These are phyloP conservation scores for Taxillus chinensis DNA, from an alignment of 164 flowering plant species.

Conservation along the genomic window DNA sequence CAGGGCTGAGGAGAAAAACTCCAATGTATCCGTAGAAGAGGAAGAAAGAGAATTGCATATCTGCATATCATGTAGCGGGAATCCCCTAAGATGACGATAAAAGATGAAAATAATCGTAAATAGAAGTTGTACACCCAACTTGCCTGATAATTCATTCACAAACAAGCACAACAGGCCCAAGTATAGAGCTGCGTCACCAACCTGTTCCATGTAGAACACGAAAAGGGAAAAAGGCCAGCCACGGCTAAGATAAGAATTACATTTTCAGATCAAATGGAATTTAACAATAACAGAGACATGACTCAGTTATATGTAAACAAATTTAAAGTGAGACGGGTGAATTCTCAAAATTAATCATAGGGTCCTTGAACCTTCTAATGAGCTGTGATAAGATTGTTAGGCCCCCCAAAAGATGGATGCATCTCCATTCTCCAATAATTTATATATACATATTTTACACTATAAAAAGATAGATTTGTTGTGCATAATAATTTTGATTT, in stretches of 20 bases:
- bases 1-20: conserved; percentile 82
- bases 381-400: too few relatives aligned
- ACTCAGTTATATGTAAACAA: too few relatives aligned
- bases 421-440: too few relatives aligned
- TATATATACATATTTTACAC: too few relatives aligned
- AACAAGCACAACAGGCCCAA: conserved; percentile 71
- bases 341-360: too few relatives aligned
- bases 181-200: conserved; percentile 88
- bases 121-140: conserved; percentile 12
- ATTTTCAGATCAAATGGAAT: too few relatives aligned
- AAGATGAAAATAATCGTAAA: conserved; percentile 4
- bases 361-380: too few relatives aligned
- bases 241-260: not conserved
- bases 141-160: conserved; percentile 79
- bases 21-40: conserved; percentile 87
- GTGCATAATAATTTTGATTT: too few relatives aligned
- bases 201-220: conserved; percentile 31
- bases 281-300: too few relatives aligned
- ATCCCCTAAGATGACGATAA: conserved; percentile 4
- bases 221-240: not conserved
- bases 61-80: conserved; percentile 33
- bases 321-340: too few relatives aligned
- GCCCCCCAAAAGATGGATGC: too few relatives aligned
- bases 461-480: too few relatives aligned
- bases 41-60: conserved; percentile 84